These are phyloP conservation scores for Monosporozyma aerobia DNA, from an alignment of 805 yeast species.

Conservation along the genomic window DNA sequence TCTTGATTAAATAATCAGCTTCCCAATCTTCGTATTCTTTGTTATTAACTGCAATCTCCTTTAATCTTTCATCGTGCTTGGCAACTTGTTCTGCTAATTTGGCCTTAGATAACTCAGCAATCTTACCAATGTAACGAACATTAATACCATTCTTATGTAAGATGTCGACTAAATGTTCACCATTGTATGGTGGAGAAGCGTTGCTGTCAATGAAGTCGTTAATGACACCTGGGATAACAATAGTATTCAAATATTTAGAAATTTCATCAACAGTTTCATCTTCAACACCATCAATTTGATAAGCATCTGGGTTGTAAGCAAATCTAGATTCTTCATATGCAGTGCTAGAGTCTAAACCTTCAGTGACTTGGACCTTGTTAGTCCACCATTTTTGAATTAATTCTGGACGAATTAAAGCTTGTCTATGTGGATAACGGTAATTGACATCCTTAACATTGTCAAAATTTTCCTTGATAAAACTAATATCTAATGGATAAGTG, in stretches of 20 bases:
- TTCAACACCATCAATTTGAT: constrained; percentile 36
- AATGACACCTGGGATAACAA: constrained; percentile 52
- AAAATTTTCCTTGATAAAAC: constrained; percentile 54
- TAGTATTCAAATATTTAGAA: constrained; percentile 49
- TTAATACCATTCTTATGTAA: constrained; percentile 82
- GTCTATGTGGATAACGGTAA: constrained; percentile 71
- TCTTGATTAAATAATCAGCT: constrained; percentile 20
- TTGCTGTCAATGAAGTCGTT: constrained; percentile 39
- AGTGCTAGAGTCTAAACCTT: constrained; percentile 24
- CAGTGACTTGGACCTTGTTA: constrained; percentile 42
- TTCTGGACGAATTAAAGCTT: constrained; percentile 72
- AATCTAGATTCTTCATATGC: constrained; percentile 36
- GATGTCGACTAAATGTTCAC: constrained; percentile 55
- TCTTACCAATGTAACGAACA: constrained; percentile 71
- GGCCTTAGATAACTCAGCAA: constrained; percentile 27
- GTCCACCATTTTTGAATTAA: constrained; percentile 89
- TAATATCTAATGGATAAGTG: constrained; percentile 75
- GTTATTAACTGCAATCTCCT: constrained; percentile 20
- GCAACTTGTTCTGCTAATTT: constrained; percentile 16
- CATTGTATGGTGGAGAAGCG: constrained; percentile 64
- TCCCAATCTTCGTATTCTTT: constrained; percentile 30
- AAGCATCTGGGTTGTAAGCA: constrained; percentile 74
- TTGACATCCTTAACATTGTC: constrained; percentile 32
- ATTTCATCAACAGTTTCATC: constrained; percentile 52
- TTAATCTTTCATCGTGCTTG: constrained; percentile 17